Evolutionary conservation across 1,284 basidiomycete species (phyloP).

Genomic region (Apiotrichum akiyoshidainum): DNA sequence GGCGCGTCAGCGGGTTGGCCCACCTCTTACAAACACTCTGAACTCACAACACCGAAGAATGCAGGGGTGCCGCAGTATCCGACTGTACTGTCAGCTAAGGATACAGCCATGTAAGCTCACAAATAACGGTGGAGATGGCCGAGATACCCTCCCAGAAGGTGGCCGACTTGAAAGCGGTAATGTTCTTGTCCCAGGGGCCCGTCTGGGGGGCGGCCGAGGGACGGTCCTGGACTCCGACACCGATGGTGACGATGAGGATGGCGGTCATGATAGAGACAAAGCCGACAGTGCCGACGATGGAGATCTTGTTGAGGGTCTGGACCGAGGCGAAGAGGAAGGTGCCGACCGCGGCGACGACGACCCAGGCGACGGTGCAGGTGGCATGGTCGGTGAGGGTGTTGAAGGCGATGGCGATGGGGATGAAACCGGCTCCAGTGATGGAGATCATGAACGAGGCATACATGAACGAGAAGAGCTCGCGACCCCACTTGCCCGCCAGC

Average conservation of each 20-base stretch:
- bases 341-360: slow-evolving; percentile 23
- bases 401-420: slow-evolving; percentile 26
- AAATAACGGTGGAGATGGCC: slow-evolving; percentile 20
- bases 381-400: slow-evolving; percentile 38
- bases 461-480: slow-evolving; percentile 19
- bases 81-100: background rate
- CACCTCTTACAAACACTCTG: too few relatives aligned
- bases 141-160: slow-evolving; percentile 31
- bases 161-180: slow-evolving; percentile 19
- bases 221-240: slow-evolving; percentile 38
- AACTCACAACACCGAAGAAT: slow-evolving; percentile 28
- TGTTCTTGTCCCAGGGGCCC: slow-evolving; percentile 35
- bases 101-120: slow-evolving; percentile 10
- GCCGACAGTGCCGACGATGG: slow-evolving; percentile 37
- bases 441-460: slow-evolving; percentile 11
- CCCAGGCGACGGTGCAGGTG: slow-evolving; percentile 37
- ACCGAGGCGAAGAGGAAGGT: slow-evolving; percentile 31
- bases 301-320: slow-evolving; percentile 38
- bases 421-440: slow-evolving; percentile 9
- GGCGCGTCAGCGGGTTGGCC: too few relatives aligned
- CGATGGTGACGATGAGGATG: slow-evolving; percentile 35
- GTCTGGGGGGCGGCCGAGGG: slow-evolving; percentile 37
- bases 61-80: slow-evolving; percentile 28
- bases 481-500: slow-evolving; percentile 26
- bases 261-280: slow-evolving; percentile 36